phyloP scores from a whole-genome alignment of 2,329 filamentous ascomycete genomes.

The Scedosporium dehoogii region DNA sequence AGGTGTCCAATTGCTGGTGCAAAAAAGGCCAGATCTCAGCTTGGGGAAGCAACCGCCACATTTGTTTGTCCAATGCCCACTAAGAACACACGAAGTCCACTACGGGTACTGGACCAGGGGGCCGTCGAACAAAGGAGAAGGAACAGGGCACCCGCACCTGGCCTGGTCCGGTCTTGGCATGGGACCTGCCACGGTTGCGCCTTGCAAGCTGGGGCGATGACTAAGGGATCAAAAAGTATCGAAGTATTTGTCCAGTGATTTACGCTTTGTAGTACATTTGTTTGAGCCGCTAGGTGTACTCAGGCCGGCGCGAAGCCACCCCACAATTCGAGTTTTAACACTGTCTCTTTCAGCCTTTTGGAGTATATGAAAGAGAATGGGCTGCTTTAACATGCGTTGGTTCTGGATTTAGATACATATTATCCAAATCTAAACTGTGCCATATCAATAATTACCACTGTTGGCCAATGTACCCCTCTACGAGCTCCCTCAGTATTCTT shows the following conservation, averaged over 20 bases:
- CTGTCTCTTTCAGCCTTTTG: not conserved
- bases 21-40: slow-evolving; percentile 38
- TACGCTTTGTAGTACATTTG: not conserved
- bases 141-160: not conserved
- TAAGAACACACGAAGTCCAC: not conserved
- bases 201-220: not conserved
- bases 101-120: not conserved
- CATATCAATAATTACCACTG: too few relatives aligned
- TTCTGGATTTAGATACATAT: too few relatives aligned
- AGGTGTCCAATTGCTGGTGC: slow-evolving; percentile 26
- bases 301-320: not conserved
- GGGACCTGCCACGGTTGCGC: not conserved
- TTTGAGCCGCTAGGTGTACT: not conserved
- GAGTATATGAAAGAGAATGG: not conserved
- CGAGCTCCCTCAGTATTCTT: too few relatives aligned
- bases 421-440: too few relatives aligned
- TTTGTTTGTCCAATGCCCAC: not conserved
- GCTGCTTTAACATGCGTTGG: not conserved
- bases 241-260: not conserved
- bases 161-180: not conserved
- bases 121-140: not conserved
- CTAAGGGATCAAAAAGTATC: not conserved
- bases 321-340: not conserved
- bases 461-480: too few relatives aligned
- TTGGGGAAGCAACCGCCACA: slow-evolving; percentile 10